Evolutionary conservation across 1,284 basidiomycete species (phyloP), one percentile per base, ranked within the genome.

Genomic region (Tylopilus sp.): DNA sequence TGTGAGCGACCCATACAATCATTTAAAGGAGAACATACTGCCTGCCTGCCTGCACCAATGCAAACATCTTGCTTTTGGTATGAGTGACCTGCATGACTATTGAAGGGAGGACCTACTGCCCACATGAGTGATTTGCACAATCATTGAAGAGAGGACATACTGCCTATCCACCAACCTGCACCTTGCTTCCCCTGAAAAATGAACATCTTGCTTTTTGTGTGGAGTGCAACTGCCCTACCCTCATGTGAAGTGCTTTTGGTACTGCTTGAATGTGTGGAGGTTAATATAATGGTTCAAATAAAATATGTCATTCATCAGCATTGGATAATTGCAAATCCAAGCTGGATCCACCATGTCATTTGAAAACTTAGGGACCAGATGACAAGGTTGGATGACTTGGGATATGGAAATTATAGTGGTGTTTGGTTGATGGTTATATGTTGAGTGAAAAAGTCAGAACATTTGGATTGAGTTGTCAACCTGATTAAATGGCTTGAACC

Each of bases 281-380:
- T 71, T 33, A 27, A 71, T 68, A 41, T 70, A 70, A 6, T 25
- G 41, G n/a, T 72, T 72, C 3, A 72, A 25, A 29, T 56, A 72
- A 13, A 72, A 72, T 2, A 41, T n/a, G 3, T 54, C 23, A 17
- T 39, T 35, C 2, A 12, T 23, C 8, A 48, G 17, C 21, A 70
- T 27, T 29, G 54, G 23, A 42, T 57, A 29, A 3, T 63, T 39
- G 4, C 31, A n/a, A 9, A 34, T 37, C 67, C 72, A 73, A 0
- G 5, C 33, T 2, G 57, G 52, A 23, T 67, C 8, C 6, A 73
- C 23, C 1, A 16, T 34, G 4, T 42, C 45, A 5, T 17, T 29
- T 5, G 63, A 37, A 31, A 73, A 73, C 8, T 33, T 50, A 2
- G 73, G 73, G 3, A 70, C 41, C 0, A 74, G 54, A 21, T 73